Base-by-base conservation (phyloP, 2,329 filamentous ascomycete genomes). In the Diplocarpon rosae region DNA sequence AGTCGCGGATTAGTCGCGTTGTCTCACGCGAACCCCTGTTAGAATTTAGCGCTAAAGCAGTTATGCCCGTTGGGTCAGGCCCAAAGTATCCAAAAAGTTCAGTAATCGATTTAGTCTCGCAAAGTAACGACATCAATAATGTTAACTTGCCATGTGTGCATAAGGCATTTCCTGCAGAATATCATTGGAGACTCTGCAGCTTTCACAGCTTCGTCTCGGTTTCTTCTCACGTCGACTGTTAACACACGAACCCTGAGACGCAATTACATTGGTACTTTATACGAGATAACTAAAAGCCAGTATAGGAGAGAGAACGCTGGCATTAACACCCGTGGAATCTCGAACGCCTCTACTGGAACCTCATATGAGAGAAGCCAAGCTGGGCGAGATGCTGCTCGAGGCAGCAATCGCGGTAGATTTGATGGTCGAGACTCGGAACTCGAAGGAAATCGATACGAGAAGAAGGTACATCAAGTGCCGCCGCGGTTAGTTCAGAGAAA, bases 61-160 rank as follows among this genome's bases (percentile, higher is more conserved):
- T 14, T 13, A 14, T 45, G 43, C 43, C 37, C 37, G 8, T 16
- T 12, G 28, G 8, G n/a, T 45, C 28, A 45, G 17, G 20, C 30
- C 27, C 1, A 16, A 33, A 5, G 24, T 14, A 33, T 33, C 32
- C 4, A 32, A 32, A 32, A 9, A 12, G 4, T 32, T 32, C 11
- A 14, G 10, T 32, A 9, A 3, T 32, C 30, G 30, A 4, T 12
- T 12, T 14, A 32, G 7, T 4, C 3, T 24, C 3, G 20, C 20
- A 4, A 4, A 4, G 20, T 24, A 24, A 7, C 16, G 15, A 45
- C 13, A 36, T 27, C 20, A 9, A 47, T 37, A 35, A 61, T 61
- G 57, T 54, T 60, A 39, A 51, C 49, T 37, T 61, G 59, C 42
- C 48, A 51, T 15, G 46, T 47, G 16, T 61, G 59, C 37, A 58